Evolutionary conservation across 148 eudicot genomes (phyloP), one percentile per base, ranked within the genome.

Genomic region (Camellia japonica): DNA sequence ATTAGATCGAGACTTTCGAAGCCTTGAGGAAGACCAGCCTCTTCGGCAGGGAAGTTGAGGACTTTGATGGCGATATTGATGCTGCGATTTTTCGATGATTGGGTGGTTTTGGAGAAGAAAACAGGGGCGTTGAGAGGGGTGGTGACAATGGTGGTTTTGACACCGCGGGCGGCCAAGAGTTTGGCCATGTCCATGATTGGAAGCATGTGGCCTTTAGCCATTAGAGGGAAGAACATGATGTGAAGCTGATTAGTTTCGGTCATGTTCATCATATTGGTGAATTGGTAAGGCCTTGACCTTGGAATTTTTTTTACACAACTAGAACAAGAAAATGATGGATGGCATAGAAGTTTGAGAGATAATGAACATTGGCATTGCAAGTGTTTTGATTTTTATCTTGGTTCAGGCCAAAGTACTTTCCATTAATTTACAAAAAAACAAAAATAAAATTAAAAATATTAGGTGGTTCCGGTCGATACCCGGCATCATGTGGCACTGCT

Each of bases 131-230:
- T 83, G 43, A 49, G 62, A 5, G 86, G 88, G 62, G 93, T 87
- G 61, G 90, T 84, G 64, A 90, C 81, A 46, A 90, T 87, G 71
- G 95, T 90, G 43, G 85, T 41, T 67, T 73, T 83, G 42, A 88
- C 82, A 46, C 91, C 88, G 0, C 82, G 84, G 38, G 88, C 61
- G 65, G 87, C 71, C 52, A 92, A 90, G 3, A 86, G 84, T 51
- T 74, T 84, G 3, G 87, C 93, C 19, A 89, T 86, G 86, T 90
- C 88, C 8, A 86, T 23, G 41, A 54, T 67, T 23, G 93, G 92
- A 54, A 90, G 86, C 87, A 85, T 83, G 74, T 92, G 93, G 68
- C 95, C 95, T 42, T 76, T 78, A 49, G 85, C 87, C 83, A 83
- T 54, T 58, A 85, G 47, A 51, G 92, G 92, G 60, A 91, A 77